Base-by-base conservation (phyloP, 2,329 filamentous ascomycete species). In the Ascochyta rabiei region DNA sequence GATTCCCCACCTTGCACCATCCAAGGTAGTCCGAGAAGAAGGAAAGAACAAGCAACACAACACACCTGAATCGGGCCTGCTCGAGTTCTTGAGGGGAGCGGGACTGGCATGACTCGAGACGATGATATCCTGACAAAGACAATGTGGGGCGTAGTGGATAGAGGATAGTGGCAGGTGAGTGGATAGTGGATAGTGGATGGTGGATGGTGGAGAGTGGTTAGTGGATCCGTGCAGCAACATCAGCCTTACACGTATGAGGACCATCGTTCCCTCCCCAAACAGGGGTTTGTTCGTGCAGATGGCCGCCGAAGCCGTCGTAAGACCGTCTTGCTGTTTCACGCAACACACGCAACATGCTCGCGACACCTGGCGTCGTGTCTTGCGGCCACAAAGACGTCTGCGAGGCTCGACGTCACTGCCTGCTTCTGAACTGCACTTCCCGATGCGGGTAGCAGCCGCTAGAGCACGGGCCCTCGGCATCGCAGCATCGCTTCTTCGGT, bases 191-290 rank as follows among this genome's bases (percentile, higher is more conserved):
- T n/a, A n/a, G n/a, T n/a, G n/a, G n/a, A n/a, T n/a, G n/a, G n/a
- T n/a, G n/a, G n/a, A n/a, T n/a, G n/a, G n/a, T n/a, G n/a, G n/a
- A n/a, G n/a, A n/a, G n/a, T n/a, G n/a, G n/a, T n/a, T n/a, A n/a
- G n/a, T n/a, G n/a, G n/a, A 24, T 15, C 13, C 10, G 1, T 33
- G 15, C 34, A 46, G 28, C 45, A 54, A 44, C 35, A 49, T 50
- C 52, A 55, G 46, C 52, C 52, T 55, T 55, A 55, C 46, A 42
- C 30, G 35, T 35, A 41, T 31, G 41, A 41, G n/a, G 42, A 30
- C 21, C 16, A 44, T 26, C 16, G 34, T 40, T 42, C 35, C 30
- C 28, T 50, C 37, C 46, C 2, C 46, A 23, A 47, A 46, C 21
- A 31, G 46, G 30, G n/a, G 16, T 9, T 15, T 33, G 15, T 47